Conservation (phyloP, 208 protist genomes). For the Leishmania mexicana region DNA sequence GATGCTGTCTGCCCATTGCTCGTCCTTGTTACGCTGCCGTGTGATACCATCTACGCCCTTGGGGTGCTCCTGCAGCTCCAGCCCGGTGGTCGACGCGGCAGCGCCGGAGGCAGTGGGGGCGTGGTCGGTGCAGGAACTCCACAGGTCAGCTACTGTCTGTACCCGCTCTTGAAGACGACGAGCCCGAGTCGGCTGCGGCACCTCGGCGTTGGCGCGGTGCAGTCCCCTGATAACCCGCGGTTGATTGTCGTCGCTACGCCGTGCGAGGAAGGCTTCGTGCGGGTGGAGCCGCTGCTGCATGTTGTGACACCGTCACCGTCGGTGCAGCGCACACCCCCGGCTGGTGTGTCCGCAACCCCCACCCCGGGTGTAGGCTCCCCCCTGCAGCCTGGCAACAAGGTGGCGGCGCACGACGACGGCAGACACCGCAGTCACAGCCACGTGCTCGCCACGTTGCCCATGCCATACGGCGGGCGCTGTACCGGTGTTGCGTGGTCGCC, state of each 20-base stretch:
- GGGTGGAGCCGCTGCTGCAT: constrained; percentile 25
- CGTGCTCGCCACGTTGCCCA: constrained; percentile 48
- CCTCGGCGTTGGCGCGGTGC: constrained; percentile 42
- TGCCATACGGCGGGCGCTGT: constrained; percentile 61
- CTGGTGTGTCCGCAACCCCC: neutral
- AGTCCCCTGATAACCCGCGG: constrained; percentile 48
- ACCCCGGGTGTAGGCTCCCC: neutral
- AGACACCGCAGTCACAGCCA: constrained; percentile 13
- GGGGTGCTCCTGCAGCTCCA: constrained; percentile 32
- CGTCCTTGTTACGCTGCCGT: constrained; percentile 27
- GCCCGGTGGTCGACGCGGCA: constrained; percentile 2
- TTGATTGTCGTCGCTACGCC: constrained; percentile 44
- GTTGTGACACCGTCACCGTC: constrained; percentile 1
- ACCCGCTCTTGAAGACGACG: constrained; percentile 42
- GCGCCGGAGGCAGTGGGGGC: neutral
- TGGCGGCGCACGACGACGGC: neutral
- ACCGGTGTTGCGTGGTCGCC: constrained; percentile 60
- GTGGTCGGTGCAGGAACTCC: neutral
- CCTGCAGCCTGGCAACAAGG: constrained; percentile 2
- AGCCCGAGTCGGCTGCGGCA: constrained; percentile 55
- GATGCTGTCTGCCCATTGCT: constrained; percentile 36
- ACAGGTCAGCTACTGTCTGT: constrained; percentile 33
- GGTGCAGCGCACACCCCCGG: neutral
- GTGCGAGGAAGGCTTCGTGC: constrained; percentile 71
- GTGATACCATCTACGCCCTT: constrained; percentile 37